Evolutionary conservation across 2,329 filamentous ascomycete genomes (phyloP), one percentile per base, ranked within the genome.

Genomic region (Scopulariopsis brevicaulis): DNA sequence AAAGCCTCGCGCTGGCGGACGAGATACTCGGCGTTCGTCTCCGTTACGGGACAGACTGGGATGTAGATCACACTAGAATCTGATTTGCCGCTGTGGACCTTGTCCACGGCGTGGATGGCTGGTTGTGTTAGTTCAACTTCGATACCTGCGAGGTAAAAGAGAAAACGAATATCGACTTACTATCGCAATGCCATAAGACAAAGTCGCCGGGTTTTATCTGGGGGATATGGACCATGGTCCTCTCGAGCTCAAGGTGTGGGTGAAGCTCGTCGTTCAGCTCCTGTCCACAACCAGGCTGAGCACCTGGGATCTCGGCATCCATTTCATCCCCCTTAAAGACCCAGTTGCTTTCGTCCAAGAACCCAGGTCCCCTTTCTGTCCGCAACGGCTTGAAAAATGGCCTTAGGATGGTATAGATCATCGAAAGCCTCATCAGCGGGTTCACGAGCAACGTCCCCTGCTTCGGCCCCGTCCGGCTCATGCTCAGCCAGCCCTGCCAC

Each of bases 31-130:
- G 87, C 84, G 64, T 94, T 96, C 46, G 77, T 73, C 57, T 86
- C 81, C 1, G 90, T 96, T 32, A 90, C 77, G 0, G 92, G 91
- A 58, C 89, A 94, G 0, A 89, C 85, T 0, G 92, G 91, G 58
- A 96, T 96, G 66, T 96, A 96, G 60, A 96, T 66, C 0, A 96
- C 92, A 63, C 86, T 91, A 0, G 88, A 90, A 69, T 96, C 92
- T 0, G 74, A 70, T 1, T 72, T 76, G 1, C 92, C 93, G 1
- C 70, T 71, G 67, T 96, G 92, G 1, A 85, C 76, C 63, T 83
- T 85, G 72, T 96, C 92, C 0, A 96, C 92, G 0, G 90, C 83
- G 68, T 96, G 92, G 54, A 95, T 87, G 3, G 74, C 78, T 71
- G 0, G 8, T 14, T 32, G 18, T 11, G 12, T 40, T 40, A 40